Evolutionary conservation across 2,329 filamentous ascomycete genomes (phyloP).

Genomic region (Diplodia scrobiculata): DNA sequence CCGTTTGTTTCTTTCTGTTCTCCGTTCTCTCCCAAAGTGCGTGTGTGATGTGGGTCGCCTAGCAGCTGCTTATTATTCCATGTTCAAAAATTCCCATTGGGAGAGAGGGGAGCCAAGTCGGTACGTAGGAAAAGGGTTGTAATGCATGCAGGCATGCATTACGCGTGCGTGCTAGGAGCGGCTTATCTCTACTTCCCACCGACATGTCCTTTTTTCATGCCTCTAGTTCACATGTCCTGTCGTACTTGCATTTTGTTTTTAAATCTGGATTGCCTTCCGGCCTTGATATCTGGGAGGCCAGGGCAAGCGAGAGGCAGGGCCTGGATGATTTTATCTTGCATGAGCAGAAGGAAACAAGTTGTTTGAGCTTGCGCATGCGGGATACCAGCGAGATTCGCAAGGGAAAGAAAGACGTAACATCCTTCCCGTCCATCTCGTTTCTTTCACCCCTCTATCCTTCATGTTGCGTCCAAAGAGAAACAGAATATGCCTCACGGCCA

Average conservation of each 20-base stretch:
- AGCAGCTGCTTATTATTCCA: background rate
- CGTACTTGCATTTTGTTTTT: background rate
- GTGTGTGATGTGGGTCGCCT: background rate
- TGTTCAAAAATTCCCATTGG: background rate
- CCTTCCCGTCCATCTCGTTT: background rate
- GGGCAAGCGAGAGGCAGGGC: too few species aligned
- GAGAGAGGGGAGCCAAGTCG: background rate
- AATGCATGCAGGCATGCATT: background rate
- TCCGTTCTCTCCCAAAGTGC: too few species aligned
- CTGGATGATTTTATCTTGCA: too few species aligned
- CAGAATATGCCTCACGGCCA: slow-evolving; percentile 15
- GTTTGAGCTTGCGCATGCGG: too few species aligned
- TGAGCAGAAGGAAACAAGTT: too few species aligned
- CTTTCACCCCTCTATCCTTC: background rate
- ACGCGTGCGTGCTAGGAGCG: background rate
- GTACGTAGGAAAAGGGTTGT: background rate
- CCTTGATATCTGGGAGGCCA: too few species aligned
- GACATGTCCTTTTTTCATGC: background rate
- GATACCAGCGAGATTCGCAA: background rate
- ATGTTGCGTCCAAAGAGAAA: background rate
- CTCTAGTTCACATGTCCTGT: background rate
- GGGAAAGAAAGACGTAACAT: background rate
- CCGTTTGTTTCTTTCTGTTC: background rate
- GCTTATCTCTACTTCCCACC: background rate
- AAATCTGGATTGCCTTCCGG: too few species aligned